Percentiles rank a stretch among this genome's conserved stretches.
These are phyloP conservation scores for Stereocaulon alpinum DNA, from an alignment of 495 filamentous ascomycete species.

Conservation along the genomic window DNA sequence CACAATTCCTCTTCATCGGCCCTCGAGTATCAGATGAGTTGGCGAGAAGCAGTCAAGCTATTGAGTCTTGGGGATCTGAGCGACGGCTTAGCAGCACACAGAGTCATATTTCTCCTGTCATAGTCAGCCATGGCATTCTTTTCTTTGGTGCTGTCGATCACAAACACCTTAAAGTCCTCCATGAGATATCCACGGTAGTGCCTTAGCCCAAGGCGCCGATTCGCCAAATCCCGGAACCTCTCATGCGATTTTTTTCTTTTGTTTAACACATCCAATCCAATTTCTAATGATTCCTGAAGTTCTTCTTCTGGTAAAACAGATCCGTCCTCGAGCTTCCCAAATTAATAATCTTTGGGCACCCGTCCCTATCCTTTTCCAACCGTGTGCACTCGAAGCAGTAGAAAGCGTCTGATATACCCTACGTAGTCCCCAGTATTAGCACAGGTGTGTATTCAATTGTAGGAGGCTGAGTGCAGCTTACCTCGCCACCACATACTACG, in stretches of 20 bases:
- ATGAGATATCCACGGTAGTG: too few species aligned
- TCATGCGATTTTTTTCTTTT: neutral
- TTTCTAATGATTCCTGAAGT: conserved; percentile 56
- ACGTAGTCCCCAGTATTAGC: neutral
- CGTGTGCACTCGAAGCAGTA: conserved; percentile 99
- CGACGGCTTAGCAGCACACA: too few species aligned
- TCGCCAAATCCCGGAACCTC: too few species aligned
- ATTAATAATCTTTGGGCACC: conserved; percentile 99
- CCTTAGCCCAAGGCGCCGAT: too few species aligned
- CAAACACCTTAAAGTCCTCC: too few species aligned
- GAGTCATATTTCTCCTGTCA: too few species aligned
- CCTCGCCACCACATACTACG: conserved; percentile 92
- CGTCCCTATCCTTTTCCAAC: conserved; percentile 93
- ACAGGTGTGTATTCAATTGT: neutral
- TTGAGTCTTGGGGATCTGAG: too few species aligned
- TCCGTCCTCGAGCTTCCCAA: conserved; percentile 90
- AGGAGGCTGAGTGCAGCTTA: conserved; percentile 15
- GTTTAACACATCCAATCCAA: neutral
- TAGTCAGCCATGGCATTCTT: too few species aligned
- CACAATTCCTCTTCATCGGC: too few species aligned
- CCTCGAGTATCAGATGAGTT: too few species aligned
- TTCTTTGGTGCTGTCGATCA: too few species aligned
- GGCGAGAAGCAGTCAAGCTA: too few species aligned
- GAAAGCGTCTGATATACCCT: conserved; percentile 96
- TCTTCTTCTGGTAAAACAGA: conserved; percentile 78